Evolutionary conservation across 2,329 filamentous ascomycete species (phyloP).

Genomic region (Sporothrix inflata): DNA sequence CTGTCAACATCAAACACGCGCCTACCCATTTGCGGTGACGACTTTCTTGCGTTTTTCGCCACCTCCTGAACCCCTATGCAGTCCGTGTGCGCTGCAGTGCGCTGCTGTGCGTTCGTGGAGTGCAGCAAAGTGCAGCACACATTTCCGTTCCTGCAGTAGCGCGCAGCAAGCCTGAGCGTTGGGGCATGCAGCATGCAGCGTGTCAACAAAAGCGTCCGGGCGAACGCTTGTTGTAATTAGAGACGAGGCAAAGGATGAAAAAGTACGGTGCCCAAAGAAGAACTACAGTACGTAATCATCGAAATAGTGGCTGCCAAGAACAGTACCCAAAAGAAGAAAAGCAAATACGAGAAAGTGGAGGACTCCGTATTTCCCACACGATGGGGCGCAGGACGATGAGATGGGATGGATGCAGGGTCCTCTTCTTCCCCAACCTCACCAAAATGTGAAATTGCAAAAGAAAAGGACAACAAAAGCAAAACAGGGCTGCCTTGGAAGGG

Average conservation of each 20-base stretch:
- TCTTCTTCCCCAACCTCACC: not conserved
- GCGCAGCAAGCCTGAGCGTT: not conserved
- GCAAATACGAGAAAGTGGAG: not conserved
- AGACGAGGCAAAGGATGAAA: not conserved
- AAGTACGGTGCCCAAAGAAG: not conserved
- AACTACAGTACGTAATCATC: not conserved
- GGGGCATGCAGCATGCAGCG: not conserved
- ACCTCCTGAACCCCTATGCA: slow-evolving; percentile 9
- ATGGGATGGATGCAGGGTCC: not conserved
- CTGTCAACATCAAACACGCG: slow-evolving; percentile 1
- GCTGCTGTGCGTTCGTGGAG: not conserved
- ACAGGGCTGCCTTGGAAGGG: not conserved
- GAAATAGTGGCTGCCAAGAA: not conserved
- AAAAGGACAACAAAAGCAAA: not conserved
- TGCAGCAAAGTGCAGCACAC: not conserved
- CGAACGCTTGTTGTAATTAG: not conserved
- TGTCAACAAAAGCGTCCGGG: not conserved
- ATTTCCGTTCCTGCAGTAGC: slow-evolving; percentile 20
- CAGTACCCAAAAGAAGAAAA: not conserved
- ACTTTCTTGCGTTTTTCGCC: slow-evolving; percentile 5
- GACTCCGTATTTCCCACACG: not conserved
- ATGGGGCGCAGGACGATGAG: not conserved
- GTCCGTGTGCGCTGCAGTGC: not conserved
- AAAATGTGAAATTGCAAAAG: not conserved
- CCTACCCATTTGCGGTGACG: not conserved